Evolutionary conservation across 225 moss, liverwort and hornwort species (phyloP).

Genomic region (Polytrichum formosum): DNA sequence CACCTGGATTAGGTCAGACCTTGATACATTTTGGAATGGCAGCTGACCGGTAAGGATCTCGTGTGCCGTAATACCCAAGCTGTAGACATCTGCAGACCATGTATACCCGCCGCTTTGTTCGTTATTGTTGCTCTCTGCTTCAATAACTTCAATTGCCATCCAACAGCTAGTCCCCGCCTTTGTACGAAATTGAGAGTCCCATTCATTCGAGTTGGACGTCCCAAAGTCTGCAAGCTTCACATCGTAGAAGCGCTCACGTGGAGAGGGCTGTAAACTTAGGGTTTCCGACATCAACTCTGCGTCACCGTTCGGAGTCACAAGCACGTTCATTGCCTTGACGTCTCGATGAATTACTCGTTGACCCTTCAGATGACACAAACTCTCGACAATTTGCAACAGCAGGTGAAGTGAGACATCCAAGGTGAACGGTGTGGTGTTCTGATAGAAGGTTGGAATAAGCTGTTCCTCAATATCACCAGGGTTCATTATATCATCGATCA

Average conservation of each 20-base stretch:
- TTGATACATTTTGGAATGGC: slow-evolving; percentile 4
- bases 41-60: slow-evolving; percentile 20
- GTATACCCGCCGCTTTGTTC: slow-evolving; percentile 4
- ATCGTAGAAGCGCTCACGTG: neutral
- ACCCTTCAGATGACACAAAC: slow-evolving; percentile 15
- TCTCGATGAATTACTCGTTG: slow-evolving; percentile 19
- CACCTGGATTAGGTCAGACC: neutral
- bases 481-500: neutral
- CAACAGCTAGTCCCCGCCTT: slow-evolving; percentile 11
- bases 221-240: slow-evolving; percentile 35
- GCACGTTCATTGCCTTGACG: slow-evolving; percentile 18
- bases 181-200: slow-evolving; percentile 2
- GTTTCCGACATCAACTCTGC: neutral
- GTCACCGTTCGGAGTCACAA: neutral
- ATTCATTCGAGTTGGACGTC: slow-evolving; percentile 1
- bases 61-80: slow-evolving; percentile 15
- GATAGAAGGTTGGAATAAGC: neutral
- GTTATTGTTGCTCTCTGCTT: neutral
- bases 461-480: neutral
- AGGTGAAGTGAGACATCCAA: neutral
- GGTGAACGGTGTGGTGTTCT: neutral
- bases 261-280: neutral
- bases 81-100: slow-evolving; percentile 14
- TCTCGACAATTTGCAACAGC: slow-evolving; percentile 15
- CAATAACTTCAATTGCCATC: slow-evolving; percentile 16